Base-by-base conservation (phyloP, 2,329 filamentous ascomycete species). In the Lithohypha guttulata region DNA sequence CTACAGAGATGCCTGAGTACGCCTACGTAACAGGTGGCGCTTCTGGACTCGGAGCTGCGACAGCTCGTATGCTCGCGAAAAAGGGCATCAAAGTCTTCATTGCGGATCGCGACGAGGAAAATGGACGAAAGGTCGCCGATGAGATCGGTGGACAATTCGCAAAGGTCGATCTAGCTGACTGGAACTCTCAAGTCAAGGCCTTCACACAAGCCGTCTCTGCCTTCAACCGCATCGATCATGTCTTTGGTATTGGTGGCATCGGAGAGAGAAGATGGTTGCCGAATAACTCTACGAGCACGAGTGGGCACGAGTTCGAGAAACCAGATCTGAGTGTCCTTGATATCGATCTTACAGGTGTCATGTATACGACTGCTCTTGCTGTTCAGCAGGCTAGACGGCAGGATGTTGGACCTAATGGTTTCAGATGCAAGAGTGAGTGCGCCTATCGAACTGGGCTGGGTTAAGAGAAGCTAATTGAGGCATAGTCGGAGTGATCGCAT, bases 321-420 rank as follows among this genome's bases (percentile, higher is more conserved):
- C 63, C 64, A 3, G 51, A 66, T 47, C 41, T 66, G 28, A 46
- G 33, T 2, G 55, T 58, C 1, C 27, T 67, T 13, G 61, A 65
- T 19, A 50, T 65, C 3, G 59, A 66, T 47, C 41, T 65, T 32
- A 62, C 55, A 11, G 64, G 62, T 1, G 54, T 65, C n/a, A 35
- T 66, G 34, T 65, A 62, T 39, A 66, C 63, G 0, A 48, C 58
- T 5, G 56, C 56, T 0, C 51, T 67, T 17, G 62, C 61, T 3
- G 49, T 66, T 2, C 64, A 66, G 55, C 64, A 66, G 42, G 63
- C 65, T 48, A 50, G 61, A 35, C 55, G 60, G 19, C 63, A 66
- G 43, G 52, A 56, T 10, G 48, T 47, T 4, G 52, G 55, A 28
- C 46, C 52, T 17, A 32, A 50, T 22, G 60, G 57, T 0, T 55